phyloP scores from a whole-genome alignment of 1,284 basidiomycete species.

The Ceratobasidium sp. region DNA sequence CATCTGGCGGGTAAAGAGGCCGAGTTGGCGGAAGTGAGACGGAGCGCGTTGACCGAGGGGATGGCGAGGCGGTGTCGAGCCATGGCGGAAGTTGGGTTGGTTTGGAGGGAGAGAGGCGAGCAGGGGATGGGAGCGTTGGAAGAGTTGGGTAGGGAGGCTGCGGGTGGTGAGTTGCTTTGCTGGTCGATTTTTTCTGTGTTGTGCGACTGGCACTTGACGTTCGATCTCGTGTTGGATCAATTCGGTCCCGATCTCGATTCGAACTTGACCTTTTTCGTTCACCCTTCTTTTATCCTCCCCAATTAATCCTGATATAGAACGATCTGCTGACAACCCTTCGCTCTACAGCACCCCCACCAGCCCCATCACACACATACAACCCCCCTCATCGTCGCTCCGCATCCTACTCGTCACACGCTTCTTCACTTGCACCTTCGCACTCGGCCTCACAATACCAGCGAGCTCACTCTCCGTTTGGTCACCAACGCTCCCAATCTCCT shows the following conservation, averaged over 20 bases:
- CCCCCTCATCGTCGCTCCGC: constrained; percentile 50
- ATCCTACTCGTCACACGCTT: constrained; percentile 57
- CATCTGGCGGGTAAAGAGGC: constrained; percentile 76
- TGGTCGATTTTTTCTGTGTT: background rate
- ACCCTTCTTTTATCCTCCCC: no score
- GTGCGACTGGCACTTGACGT: no score
- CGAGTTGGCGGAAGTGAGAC: constrained; percentile 68
- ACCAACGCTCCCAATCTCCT: constrained; percentile 44
- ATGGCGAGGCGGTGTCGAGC: constrained; percentile 72
- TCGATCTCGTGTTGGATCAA: background rate
- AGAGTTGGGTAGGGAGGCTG: constrained; percentile 32
- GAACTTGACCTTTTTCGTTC: no score
- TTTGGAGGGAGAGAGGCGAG: constrained; percentile 75
- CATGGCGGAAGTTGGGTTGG: constrained; percentile 74
- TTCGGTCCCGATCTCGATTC: background rate
- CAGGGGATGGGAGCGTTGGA: constrained; percentile 65
- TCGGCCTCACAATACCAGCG: constrained; percentile 70
- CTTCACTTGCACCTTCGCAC: constrained; percentile 72
- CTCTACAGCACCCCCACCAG: constrained; percentile 9
- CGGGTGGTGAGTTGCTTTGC: constrained; percentile 12
- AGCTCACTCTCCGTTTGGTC: no score
- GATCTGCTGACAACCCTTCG: background rate
- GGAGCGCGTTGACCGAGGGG: constrained; percentile 69
- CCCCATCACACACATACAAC: constrained; percentile 11
- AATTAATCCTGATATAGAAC: background rate